Conservation (phyloP, 805 yeast genomes). For the Brettanomyces sp. region DNA sequence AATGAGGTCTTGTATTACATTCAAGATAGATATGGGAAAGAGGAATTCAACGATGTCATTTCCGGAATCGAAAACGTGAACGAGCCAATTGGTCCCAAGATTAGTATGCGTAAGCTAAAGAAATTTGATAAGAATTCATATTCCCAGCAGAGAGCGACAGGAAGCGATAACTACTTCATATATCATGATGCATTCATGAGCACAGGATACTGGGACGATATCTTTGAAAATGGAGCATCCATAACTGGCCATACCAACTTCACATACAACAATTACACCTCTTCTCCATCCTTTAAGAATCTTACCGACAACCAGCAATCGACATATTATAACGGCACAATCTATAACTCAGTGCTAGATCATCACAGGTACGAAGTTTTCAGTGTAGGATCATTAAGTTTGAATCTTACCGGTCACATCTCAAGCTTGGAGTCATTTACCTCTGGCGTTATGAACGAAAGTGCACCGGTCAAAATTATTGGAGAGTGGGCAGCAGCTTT, state of each 20-base stretch:
- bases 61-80: conserved; percentile 79
- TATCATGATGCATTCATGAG: conserved; percentile 60
- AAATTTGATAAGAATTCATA: conserved; percentile 35
- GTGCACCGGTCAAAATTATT: conserved; percentile 34
- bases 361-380: conserved; percentile 94
- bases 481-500: conserved; percentile 93
- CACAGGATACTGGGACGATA: conserved; percentile 45
- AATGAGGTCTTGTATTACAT: conserved; percentile 45
- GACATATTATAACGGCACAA: conserved; percentile 17
- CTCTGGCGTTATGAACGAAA: conserved; percentile 30
- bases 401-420: conserved; percentile 55
- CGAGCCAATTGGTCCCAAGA: conserved; percentile 72
- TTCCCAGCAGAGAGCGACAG: conserved; percentile 29
- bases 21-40: conserved; percentile 53
- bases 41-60: conserved; percentile 58
- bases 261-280: conserved; percentile 2
- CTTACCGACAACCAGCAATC: conserved; percentile 6
- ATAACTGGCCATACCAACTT: conserved; percentile 5
- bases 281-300: background rate
- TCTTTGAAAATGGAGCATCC: conserved; percentile 20
- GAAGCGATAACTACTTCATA: conserved; percentile 35
- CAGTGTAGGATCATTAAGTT: conserved; percentile 45
- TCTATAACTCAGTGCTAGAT: conserved; percentile 68
- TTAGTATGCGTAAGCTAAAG: conserved; percentile 34
- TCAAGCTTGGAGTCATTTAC: conserved; percentile 40